Evolutionary conservation across 306 rosid genomes (phyloP), one percentile per base, ranked within the genome.

Genomic region (Vigna nakashimae): DNA sequence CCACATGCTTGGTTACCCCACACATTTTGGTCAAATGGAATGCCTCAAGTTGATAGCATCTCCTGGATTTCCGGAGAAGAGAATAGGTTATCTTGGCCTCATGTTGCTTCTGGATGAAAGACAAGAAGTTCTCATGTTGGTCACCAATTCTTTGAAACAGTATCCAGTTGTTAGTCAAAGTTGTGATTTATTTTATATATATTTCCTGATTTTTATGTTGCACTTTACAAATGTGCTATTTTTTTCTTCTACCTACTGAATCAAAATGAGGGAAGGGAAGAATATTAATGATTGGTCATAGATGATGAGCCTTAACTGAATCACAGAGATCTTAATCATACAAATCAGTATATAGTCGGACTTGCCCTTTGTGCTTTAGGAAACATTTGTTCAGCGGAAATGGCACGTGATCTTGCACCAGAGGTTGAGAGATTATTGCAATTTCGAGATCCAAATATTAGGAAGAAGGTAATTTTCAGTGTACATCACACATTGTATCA

Each of bases 21-120:
- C 99, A 42, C 97, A 95, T 88, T 95, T 95, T 92, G 99, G 99
- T 88, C 99, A 95, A 91, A 95, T 95, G 99, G 99, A 95, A 77
- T 95, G 99, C 87, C 88, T 95, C 75, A 95, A 95, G 86, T 90
- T 88, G 86, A 95, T 95, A 40, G 99, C 98, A 14, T 88, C 99
- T 65, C 75, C 98, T 14, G 98, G 98, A 81, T 95, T 95, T 84
- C 99, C 99, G 20, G 99, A 95, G 88, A 95, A 95, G 86, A 95
- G 99, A 86, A 92, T 95, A 80, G 99, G 99, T 55, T 95, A 95
- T 83, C 99, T 95, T 80, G 97, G 94, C 77, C 98, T 95, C 78
- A 95, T 95, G 99, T 91, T 95, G 85, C 98, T 95, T 84, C 99
- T 95, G 51, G 99, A 95, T 86, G 99, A 95, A 91, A 95, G 99